Conservation (phyloP, 495 filamentous ascomycete species). For the Aspergillus sparsus region DNA sequence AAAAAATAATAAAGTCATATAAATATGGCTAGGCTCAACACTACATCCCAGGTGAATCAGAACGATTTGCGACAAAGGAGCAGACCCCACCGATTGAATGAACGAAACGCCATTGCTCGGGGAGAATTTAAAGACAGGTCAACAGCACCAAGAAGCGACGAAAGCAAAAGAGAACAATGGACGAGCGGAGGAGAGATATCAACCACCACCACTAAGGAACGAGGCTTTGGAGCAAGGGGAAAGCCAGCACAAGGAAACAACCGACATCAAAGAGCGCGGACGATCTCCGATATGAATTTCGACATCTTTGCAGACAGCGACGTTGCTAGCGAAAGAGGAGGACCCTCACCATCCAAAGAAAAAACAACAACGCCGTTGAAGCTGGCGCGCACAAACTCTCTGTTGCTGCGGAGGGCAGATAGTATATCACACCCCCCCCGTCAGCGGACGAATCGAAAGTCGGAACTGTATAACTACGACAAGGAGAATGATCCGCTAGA, state of each 20-base stretch:
- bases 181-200: conserved; percentile 8
- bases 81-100: conserved; percentile 4
- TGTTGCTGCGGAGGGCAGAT: conserved; percentile 30
- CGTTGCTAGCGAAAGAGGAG: conserved; percentile 24
- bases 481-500: conserved; percentile 46
- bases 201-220: background rate
- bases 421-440: conserved; percentile 26
- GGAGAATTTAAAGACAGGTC: conserved; percentile 12
- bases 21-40: conserved; percentile 31
- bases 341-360: conserved; percentile 22
- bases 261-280: conserved; percentile 20
- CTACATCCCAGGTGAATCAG: conserved; percentile 17
- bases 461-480: conserved; percentile 40
- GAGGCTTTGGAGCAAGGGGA: conserved; percentile 3
- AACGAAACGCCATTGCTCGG: conserved; percentile 2
- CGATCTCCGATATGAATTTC: conserved; percentile 26
- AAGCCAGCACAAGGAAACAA: conserved; percentile 14
- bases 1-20: background rate
- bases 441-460: conserved; percentile 29
- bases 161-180: conserved; percentile 14
- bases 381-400: conserved; percentile 39
- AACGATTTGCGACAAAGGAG: background rate
- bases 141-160: conserved; percentile 8
- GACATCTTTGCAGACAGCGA: conserved; percentile 40
- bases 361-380: conserved; percentile 32